These are phyloP conservation scores for Petunia secreta DNA, from an alignment of 257 asterid genomes.

Conservation along the genomic window DNA sequence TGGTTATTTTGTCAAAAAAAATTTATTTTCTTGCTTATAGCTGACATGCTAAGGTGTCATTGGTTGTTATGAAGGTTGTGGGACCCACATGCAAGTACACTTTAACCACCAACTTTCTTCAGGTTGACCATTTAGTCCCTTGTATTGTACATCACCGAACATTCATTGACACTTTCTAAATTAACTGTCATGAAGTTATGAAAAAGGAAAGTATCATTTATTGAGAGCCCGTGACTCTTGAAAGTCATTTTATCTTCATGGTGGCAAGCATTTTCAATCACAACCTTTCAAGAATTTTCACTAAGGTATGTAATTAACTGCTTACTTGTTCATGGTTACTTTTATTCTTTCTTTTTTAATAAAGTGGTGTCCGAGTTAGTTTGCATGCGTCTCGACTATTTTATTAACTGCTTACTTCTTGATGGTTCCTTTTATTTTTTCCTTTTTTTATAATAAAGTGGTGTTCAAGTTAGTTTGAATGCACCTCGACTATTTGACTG, in stretches of 20 bases:
- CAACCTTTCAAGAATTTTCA: not conserved
- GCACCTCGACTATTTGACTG: too few species aligned
- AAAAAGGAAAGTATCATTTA: not conserved
- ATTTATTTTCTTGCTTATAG: not conserved
- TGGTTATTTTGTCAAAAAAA: not conserved
- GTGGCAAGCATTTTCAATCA: not conserved
- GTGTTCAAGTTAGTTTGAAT: too few species aligned
- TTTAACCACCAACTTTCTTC: slow-evolving; percentile 24
- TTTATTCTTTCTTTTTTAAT: too few species aligned
- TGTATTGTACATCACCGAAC: slow-evolving; percentile 23
- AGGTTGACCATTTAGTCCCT: slow-evolving; percentile 35
- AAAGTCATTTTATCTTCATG: not conserved
- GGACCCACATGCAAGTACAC: not conserved
- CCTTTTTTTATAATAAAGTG: too few species aligned
- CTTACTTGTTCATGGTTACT: not conserved
- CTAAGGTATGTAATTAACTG: slow-evolving; percentile 15
- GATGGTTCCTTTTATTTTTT: too few species aligned
- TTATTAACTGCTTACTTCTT: too few species aligned
- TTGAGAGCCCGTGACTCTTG: not conserved
- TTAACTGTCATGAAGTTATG: slow-evolving; percentile 8
- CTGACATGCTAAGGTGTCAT: slow-evolving; percentile 6
- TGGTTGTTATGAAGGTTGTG: slow-evolving; percentile 6
- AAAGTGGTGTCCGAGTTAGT: too few species aligned
- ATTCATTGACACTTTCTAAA: slow-evolving; percentile 27
- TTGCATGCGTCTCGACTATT: too few species aligned